These are phyloP conservation scores for Forsythia suspensa DNA, from an alignment of 257 asterid genomes.

Conservation along the genomic window DNA sequence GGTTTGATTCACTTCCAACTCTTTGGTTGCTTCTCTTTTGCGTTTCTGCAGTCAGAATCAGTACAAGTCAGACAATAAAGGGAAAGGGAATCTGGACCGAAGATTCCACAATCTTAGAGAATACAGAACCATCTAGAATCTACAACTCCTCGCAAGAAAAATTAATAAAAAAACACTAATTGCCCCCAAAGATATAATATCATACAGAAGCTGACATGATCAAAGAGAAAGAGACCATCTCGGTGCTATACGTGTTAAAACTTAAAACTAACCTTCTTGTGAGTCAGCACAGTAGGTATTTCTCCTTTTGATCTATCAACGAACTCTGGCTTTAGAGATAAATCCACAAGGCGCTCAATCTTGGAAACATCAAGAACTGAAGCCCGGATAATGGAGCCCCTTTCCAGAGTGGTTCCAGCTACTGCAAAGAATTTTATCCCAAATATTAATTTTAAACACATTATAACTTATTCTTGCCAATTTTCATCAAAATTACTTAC, in stretches of 20 bases:
- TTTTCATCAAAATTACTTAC: slow-evolving; percentile 47
- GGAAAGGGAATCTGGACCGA: neutral
- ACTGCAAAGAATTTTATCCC: slow-evolving; percentile 48
- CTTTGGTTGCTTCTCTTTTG: slow-evolving; percentile 55
- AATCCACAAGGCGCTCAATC: slow-evolving; percentile 85
- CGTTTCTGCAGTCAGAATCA: slow-evolving; percentile 63
- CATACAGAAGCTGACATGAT: slow-evolving; percentile 7
- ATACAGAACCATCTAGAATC: slow-evolving; percentile 5
- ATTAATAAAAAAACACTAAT: neutral
- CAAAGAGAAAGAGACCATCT: slow-evolving; percentile 13
- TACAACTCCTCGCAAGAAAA: slow-evolving; percentile 10
- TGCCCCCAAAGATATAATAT: slow-evolving; percentile 3
- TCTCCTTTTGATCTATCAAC: slow-evolving; percentile 41
- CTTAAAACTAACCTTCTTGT: slow-evolving; percentile 52
- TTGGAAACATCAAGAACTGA: slow-evolving; percentile 86
- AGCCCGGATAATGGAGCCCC: slow-evolving; percentile 59
- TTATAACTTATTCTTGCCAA: neutral
- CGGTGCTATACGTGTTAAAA: neutral
- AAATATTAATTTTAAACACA: slow-evolving; percentile 15
- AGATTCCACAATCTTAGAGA: slow-evolving; percentile 5
- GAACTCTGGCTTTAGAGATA: slow-evolving; percentile 78
- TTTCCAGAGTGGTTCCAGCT: slow-evolving; percentile 54
- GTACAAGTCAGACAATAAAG: slow-evolving; percentile 11
- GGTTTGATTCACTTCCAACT: slow-evolving; percentile 71
- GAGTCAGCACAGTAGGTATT: slow-evolving; percentile 35